Conservation (phyloP, 129 eudicot species). For the Artemisia tridentata region DNA sequence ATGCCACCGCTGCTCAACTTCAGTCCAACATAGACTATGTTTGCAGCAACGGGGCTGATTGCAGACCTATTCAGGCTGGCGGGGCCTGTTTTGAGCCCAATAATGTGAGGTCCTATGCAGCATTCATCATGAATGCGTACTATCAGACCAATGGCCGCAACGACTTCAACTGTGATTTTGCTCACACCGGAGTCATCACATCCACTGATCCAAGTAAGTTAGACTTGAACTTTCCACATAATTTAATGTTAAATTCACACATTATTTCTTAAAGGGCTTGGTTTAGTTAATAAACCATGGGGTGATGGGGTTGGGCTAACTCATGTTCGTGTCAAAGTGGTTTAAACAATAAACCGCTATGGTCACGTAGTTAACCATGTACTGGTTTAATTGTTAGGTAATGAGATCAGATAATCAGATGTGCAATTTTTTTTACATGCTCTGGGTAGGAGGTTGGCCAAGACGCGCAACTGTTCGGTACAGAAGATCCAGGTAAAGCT, state of each 20-base stretch:
- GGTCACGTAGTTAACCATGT: not conserved
- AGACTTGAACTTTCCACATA: not conserved
- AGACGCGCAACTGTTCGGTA: too few relatives aligned
- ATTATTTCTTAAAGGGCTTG: too few relatives aligned
- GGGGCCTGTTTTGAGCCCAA: constrained; percentile 77
- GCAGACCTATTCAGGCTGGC: constrained; percentile 69
- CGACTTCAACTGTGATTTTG: constrained; percentile 73
- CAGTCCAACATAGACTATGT: constrained; percentile 72
- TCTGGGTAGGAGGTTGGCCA: too few relatives aligned
- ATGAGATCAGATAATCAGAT: too few relatives aligned
- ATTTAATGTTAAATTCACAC: not conserved
- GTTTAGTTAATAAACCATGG: too few relatives aligned
- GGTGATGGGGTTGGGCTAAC: too few relatives aligned
- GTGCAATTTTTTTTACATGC: too few relatives aligned
- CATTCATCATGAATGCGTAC: constrained; percentile 67
- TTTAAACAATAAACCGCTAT: not conserved
- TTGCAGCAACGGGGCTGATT: constrained; percentile 76
- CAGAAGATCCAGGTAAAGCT: too few relatives aligned
- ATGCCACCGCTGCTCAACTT: constrained; percentile 54
- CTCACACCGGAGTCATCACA: constrained; percentile 51
- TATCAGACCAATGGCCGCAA: constrained; percentile 70
- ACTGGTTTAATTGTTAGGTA: constrained; percentile 18
- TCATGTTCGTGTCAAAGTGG: not conserved
- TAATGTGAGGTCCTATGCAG: constrained; percentile 60
- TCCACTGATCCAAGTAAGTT: constrained; percentile 72